Evolutionary conservation across 2,329 filamentous ascomycete genomes (phyloP), one percentile per base, ranked within the genome.

Genomic region (Bertia moriformis): DNA sequence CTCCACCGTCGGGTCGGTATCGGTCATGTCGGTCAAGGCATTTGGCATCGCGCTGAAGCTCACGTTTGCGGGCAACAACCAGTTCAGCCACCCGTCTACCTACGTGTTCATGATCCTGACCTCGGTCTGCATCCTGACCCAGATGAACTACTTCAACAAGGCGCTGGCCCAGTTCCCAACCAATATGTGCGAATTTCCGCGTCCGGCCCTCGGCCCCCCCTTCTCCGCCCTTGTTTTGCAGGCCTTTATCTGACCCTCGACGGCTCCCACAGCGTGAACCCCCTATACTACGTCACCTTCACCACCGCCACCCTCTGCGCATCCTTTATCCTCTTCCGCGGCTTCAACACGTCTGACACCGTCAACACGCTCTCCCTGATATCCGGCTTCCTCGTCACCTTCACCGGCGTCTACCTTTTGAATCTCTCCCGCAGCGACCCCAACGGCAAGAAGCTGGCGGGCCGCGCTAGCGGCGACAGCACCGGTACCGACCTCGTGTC

Each of bases 81-180:
- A 98, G 59, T 95, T 98, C 59, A 77, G 75, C 4, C 85, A 93
- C 50, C 85, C 93, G 2, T 94, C 87, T 38, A 98, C 93, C 43
- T 98, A 98, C 51, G 88, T 95, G 45, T 98, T 98, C 58, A 80
- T 89, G 60, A 95, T 98, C 47, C 75, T 96, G 47, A 91, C 88
- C 0, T 69, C 71, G 3, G 86, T 95, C 46, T 98, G 91, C 66
- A 96, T 98, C 54, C 60, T 98, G 48, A 95, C 88, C 5, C 91
- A 98, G 67, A 96, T 98, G 91, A 98, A 98, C 61, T 98, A 98
- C 61, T 94, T 98, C 63, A 98, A 98, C 69, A 98, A 98, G 62
- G 91, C 91, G 4, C 66, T 98, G 43, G 93, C 86, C 59, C 88
- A 93, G 52, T 98, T 96, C 62, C 89, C 85, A 19, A 95, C 91